Percentiles rank a stretch among this genome's conserved stretches.
Evolutionary conservation across 306 rosid species (phyloP).

Genomic region (Pyrus communis): DNA sequence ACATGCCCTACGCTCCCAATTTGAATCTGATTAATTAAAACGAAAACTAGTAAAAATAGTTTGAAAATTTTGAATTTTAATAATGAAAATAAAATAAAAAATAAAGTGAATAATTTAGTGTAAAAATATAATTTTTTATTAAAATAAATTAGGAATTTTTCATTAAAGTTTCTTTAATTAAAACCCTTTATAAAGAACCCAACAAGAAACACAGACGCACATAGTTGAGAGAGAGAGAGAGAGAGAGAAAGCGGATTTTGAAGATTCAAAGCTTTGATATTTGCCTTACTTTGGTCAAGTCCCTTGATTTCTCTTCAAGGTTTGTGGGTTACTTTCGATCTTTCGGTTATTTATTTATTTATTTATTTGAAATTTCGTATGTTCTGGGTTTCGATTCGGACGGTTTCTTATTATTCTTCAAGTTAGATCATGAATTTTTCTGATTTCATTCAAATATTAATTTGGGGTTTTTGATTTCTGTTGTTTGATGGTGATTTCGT

Average conservation of each 20-base stretch:
- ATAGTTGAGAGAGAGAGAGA: background rate
- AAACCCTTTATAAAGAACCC: background rate
- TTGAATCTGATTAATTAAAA: background rate
- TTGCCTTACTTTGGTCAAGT: background rate
- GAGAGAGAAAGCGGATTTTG: background rate
- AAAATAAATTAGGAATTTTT: too few species aligned
- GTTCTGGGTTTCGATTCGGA: constrained; percentile 6
- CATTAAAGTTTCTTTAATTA: too few species aligned
- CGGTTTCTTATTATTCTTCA: background rate
- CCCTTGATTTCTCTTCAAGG: constrained; percentile 1
- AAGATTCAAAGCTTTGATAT: constrained; percentile 1
- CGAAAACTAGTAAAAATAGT: too few species aligned
- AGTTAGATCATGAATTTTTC: background rate
- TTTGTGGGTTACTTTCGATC: background rate
- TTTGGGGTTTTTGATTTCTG: background rate
- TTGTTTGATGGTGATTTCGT: background rate
- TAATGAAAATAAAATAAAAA: too few species aligned
- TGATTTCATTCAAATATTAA: background rate
- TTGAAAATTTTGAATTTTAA: too few species aligned
- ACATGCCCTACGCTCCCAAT: constrained; percentile 7
- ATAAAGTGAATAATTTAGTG: too few species aligned
- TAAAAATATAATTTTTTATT: too few species aligned
- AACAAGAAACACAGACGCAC: background rate
- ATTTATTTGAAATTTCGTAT: background rate
- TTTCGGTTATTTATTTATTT: background rate